These are phyloP conservation scores for Conticribra guillardii DNA, from an alignment of 108 stramenopile species.

Conservation along the genomic window DNA sequence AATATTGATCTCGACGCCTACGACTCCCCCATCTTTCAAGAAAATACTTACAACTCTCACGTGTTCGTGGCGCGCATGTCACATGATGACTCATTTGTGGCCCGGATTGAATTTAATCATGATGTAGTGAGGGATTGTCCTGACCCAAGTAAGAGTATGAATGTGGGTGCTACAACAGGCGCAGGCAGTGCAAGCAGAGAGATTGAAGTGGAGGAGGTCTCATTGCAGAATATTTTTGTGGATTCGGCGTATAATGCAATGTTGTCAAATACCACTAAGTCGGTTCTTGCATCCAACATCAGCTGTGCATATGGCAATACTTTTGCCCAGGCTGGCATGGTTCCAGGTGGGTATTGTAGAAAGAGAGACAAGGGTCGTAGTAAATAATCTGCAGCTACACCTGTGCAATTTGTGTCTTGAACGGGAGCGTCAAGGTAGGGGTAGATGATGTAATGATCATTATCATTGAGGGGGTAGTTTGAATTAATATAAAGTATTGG, in stretches of 20 bases:
- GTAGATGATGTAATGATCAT: no score
- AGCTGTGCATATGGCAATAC: no score
- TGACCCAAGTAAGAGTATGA: neutral
- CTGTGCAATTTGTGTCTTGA: no score
- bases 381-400: no score
- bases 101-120: conserved; percentile 24
- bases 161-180: no score
- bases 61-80: conserved; percentile 30
- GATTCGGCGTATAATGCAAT: neutral
- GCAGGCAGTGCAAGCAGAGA: neutral
- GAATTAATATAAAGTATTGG: no score
- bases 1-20: conserved; percentile 5
- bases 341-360: no score
- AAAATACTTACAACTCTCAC: conserved; percentile 26
- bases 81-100: conserved; percentile 31
- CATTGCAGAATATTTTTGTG: neutral
- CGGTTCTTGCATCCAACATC: neutral
- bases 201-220: neutral
- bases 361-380: no score
- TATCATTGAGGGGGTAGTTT: no score
- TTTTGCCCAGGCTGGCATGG: no score
- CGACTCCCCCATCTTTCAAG: conserved; percentile 5
- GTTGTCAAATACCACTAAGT: neutral
- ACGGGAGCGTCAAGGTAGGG: no score
- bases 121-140: conserved; percentile 37